Percentiles rank a stretch among this genome's conserved stretches.
phyloP scores from a whole-genome alignment of 1,284 basidiomycete genomes.

The Malassezia obtusa region DNA sequence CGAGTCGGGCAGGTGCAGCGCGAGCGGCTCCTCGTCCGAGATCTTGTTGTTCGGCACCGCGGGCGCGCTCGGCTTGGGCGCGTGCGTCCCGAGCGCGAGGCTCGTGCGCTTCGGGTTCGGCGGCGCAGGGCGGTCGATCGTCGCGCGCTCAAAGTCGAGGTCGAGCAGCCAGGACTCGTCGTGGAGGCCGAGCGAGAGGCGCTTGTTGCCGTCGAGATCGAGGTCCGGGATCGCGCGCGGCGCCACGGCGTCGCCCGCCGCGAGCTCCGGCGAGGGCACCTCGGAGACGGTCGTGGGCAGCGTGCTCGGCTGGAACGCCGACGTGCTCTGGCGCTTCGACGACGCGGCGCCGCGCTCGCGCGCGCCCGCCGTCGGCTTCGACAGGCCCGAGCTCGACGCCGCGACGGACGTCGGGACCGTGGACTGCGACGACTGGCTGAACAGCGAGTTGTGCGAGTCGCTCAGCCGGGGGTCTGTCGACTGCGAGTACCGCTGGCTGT shows the following conservation, averaged over 20 bases:
- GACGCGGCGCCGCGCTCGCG: not conserved
- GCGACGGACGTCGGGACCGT: not conserved
- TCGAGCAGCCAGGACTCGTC: slow-evolving; percentile 5
- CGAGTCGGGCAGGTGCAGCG: not conserved
- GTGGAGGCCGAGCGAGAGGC: slow-evolving; percentile 14
- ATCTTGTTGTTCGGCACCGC: not conserved
- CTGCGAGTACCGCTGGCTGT: not conserved
- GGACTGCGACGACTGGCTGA: not conserved
- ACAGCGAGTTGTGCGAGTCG: not conserved
- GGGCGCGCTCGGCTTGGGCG: not conserved
- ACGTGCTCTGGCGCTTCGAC: not conserved
- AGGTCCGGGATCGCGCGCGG: not conserved
- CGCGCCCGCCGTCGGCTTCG: not conserved
- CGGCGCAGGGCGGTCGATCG: not conserved
- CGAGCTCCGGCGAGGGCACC: not conserved
- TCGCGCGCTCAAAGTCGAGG: slow-evolving; percentile 5
- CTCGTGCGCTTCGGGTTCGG: not conserved
- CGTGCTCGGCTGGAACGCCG: not conserved
- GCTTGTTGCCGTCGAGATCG: slow-evolving; percentile 1
- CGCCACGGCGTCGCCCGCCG: no score
- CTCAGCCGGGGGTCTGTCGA: not conserved
- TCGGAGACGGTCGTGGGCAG: not conserved
- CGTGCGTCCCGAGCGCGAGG: not conserved
- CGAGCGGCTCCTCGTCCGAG: not conserved
- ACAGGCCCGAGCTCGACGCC: not conserved